Base-by-base conservation (phyloP, 331 rosid species). In the Dryas integrifolia region DNA sequence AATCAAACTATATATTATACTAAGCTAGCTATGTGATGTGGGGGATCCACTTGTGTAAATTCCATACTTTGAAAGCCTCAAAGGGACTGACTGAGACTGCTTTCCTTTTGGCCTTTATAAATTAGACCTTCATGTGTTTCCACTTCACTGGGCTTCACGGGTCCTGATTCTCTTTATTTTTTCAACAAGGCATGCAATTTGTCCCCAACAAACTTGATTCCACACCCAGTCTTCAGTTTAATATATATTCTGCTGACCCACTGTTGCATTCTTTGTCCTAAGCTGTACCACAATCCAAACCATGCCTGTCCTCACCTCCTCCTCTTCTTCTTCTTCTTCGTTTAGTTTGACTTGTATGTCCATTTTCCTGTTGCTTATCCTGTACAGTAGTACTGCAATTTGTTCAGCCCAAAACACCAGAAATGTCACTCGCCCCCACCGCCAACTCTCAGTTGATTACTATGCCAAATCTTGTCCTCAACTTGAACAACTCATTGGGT, bases 391-490 rank as follows among this genome's bases (percentile, higher is more conserved):
- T 21, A 64, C 75, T 74, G 61, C 87, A 66, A 44, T 52, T 72
- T 84, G 66, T 72, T 66, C 75, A 64, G 70, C 83, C 76, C 79
- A 71, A 59, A 3, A 49, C 47, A 26, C 26, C 74, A 69, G 74
- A 65, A 65, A 59, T 1, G 4, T 35, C 16, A 41, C 82, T 61
- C 82, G 44, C 65, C 69, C 39, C 5, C 84, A 10, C 53, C 85
- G 83, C 75, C 89, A 85, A 47, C 89, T 86, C 79, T 70, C 91
- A 0, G 82, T 76, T 7, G 87, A 77, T 56, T 89, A 87, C 85
- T 93, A 93, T 16, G 77, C 85, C 43, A 93, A 82, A 82, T 77
- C 92, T 2, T 93, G 98, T 69, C 96, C 98, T 3, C 90, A 85
- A 18, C 15, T 93, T 9, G 98, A 93, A 68, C 83, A 86, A 18